Base-by-base conservation (phyloP, 169 alveolate species). In the Plasmodium vivax region DNA sequence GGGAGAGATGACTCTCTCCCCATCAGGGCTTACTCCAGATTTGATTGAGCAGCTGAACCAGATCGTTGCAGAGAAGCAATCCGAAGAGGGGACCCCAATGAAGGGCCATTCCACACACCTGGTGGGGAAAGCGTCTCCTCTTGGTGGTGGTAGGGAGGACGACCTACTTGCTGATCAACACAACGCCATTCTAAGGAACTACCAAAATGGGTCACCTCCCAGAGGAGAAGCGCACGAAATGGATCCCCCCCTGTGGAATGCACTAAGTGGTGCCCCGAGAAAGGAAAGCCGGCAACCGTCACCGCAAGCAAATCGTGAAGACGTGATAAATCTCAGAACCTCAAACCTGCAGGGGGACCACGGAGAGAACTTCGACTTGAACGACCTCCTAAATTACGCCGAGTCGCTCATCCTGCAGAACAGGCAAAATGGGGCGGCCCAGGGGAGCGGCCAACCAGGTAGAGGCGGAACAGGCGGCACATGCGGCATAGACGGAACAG, bases 381-480 rank as follows among this genome's bases (percentile, higher is more conserved):
- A 71, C 32, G 87, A 82, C 43, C 77, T 92, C 38, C 84, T 92
- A 72, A 92, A 71, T 47, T 92, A 92, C 77, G 95, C 95, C 12
- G 95, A 92, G 75, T 45, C 92, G 0, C 79, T 92, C 14, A 88
- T 80, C n/a, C 19, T 62, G 45, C 41, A 80, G 51, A 56, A 80
- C 51, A 80, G 43, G n/a, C 80, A 54, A 80, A 80, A 19, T 74
- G 84, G 80, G 23, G 3, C 45, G 9, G n/a, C n/a, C 68, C 10
- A 87, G 5, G 73, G 74, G n/a, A 56, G 72, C 68, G 27, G 34
- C 14, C 36, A 41, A 77, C 54, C n/a, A 0, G 19, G 32, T 3
- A n/a, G n/a, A n/a, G n/a, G n/a, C n/a, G n/a, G n/a, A n/a, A n/a
- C 34, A n/a, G 12, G 38, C 23, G 30, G 12, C 51, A 43, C 45